Conservation (phyloP, 768 basidiomycete genomes). For the Lactarius hatsudake region DNA sequence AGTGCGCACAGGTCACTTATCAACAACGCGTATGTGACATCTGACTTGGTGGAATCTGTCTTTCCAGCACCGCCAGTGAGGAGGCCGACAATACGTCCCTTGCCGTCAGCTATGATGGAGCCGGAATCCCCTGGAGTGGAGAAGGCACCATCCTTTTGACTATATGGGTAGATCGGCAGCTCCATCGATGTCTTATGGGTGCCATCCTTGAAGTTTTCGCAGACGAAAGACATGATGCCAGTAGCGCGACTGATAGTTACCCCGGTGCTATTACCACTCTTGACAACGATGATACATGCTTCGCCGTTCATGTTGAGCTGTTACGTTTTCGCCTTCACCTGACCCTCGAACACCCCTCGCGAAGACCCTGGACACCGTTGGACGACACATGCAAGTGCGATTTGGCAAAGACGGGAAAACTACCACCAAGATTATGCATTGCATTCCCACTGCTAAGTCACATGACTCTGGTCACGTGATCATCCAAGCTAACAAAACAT, state of each 20-base stretch:
- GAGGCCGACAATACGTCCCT: slow-evolving; percentile 26
- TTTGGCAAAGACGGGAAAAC: too few relatives aligned
- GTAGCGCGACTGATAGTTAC: slow-evolving; percentile 30
- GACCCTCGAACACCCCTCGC: too few relatives aligned
- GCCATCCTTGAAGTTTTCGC: slow-evolving; percentile 22
- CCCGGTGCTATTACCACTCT: slow-evolving; percentile 30
- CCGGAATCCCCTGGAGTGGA: slow-evolving; percentile 31
- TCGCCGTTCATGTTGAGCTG: slow-evolving; percentile 28
- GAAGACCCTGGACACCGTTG: too few relatives aligned
- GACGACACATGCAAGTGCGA: too few relatives aligned
- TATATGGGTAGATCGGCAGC: slow-evolving; percentile 20
- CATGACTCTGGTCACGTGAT: too few relatives aligned
- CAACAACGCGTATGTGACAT: slow-evolving; percentile 20
- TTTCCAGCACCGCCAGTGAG: slow-evolving; percentile 24
- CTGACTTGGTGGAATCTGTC: not conserved
- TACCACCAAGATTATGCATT: too few relatives aligned
- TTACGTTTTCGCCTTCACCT: too few relatives aligned
- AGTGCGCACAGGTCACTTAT: too few relatives aligned
- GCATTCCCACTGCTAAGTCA: too few relatives aligned
- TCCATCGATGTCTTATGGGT: slow-evolving; percentile 24
- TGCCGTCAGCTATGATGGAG: slow-evolving; percentile 26
- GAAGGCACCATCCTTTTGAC: slow-evolving; percentile 24
- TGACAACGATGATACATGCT: slow-evolving; percentile 26
- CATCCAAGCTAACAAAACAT: too few relatives aligned
- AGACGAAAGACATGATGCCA: slow-evolving; percentile 29